These are phyloP conservation scores for Pterocarpus macrocarpus DNA, from an alignment of 306 rosid species.

Conservation along the genomic window DNA sequence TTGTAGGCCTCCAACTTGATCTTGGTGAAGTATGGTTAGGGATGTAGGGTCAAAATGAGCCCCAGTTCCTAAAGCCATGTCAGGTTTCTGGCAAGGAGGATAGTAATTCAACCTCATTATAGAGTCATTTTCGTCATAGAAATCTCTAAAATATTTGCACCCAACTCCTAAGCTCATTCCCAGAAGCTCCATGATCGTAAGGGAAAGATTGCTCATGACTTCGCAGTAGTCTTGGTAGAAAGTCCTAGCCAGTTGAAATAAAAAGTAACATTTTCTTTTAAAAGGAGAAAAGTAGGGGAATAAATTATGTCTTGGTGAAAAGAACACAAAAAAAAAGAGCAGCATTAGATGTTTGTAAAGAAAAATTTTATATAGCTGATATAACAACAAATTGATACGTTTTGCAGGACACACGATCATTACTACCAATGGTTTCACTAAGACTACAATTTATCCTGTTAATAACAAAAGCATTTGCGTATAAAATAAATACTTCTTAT, in stretches of 20 bases:
- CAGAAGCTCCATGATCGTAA: conserved; percentile 71
- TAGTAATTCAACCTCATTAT: conserved; percentile 80
- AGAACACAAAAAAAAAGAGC: no score
- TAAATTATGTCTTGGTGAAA: no score
- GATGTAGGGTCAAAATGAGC: conserved; percentile 90
- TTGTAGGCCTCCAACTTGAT: conserved; percentile 81
- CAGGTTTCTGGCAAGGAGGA: conserved; percentile 77
- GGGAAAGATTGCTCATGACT: conserved; percentile 66
- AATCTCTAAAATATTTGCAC: conserved; percentile 57
- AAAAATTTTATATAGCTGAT: no score
- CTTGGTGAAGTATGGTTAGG: conserved; percentile 84
- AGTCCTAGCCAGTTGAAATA: conserved; percentile 48
- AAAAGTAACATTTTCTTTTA: neutral
- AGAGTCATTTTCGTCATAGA: conserved; percentile 61
- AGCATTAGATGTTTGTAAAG: no score
- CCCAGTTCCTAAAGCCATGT: conserved; percentile 77
- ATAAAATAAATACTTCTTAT: no score
- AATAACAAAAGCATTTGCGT: no score
- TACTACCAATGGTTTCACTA: no score
- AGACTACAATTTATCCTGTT: no score
- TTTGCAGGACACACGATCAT: no score
- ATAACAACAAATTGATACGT: no score
- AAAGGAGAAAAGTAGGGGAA: no score
- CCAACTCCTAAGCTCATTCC: conserved; percentile 81
- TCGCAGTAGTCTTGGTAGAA: conserved; percentile 74